A percentile compares a stretch with the other conserved stretches of the same genome.
phyloP scores from a whole-genome alignment of 2,329 filamentous ascomycete genomes.

The Clonostachys chloroleuca region DNA sequence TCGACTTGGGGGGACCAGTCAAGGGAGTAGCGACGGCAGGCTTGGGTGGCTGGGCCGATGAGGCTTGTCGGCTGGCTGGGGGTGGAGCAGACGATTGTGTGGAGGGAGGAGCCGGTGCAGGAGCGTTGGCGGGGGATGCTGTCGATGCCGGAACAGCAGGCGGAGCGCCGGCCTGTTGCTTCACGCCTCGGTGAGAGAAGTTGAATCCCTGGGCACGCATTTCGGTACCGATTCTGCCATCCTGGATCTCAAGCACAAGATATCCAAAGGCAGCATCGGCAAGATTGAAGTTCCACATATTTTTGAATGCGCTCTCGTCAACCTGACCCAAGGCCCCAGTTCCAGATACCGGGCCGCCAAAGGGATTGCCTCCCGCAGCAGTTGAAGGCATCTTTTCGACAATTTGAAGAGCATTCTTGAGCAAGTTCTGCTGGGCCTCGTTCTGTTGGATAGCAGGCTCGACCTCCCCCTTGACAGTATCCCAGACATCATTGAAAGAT shows the following conservation, averaged over 20 bases:
- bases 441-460: constrained; percentile 92
- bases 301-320: constrained; percentile 98
- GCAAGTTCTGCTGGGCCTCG: constrained; percentile 85
- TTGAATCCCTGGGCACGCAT: constrained; percentile 99
- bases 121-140: background rate
- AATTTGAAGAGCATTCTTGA: constrained; percentile 86
- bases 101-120: constrained; percentile 24
- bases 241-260: constrained; percentile 90
- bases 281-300: constrained; percentile 99
- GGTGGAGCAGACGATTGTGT: constrained; percentile 20
- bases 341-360: constrained; percentile 78
- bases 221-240: constrained; percentile 93
- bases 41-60: constrained; percentile 34
- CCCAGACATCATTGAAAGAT: constrained; percentile 99
- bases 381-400: constrained; percentile 98
- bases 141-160: constrained; percentile 15
- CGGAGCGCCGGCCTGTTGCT: constrained; percentile 52
- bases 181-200: constrained; percentile 91
- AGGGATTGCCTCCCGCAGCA: constrained; percentile 93
- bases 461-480: constrained; percentile 94
- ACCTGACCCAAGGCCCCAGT: constrained; percentile 72
- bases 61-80: constrained; percentile 26
- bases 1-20: constrained; percentile 28
- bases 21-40: constrained; percentile 29
- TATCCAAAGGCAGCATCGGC: constrained; percentile 97